These are phyloP conservation scores for Penicillium sp. DNA, from an alignment of 2,329 filamentous ascomycete genomes.

Conservation along the genomic window DNA sequence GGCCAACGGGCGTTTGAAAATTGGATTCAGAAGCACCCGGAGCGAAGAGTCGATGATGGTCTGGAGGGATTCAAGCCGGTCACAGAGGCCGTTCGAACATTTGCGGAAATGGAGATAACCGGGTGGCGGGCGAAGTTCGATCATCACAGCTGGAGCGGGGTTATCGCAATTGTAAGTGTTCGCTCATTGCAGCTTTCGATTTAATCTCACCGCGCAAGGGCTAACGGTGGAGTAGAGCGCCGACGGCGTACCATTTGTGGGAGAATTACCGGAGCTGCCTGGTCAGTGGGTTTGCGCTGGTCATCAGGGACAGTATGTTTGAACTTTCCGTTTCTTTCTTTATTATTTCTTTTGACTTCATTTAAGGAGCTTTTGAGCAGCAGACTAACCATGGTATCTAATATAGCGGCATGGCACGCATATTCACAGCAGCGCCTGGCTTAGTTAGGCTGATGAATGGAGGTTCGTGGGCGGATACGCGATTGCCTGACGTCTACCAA, in stretches of 20 bases:
- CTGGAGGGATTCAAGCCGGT: neutral
- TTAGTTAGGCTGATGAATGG: conserved; percentile 6
- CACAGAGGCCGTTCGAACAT: neutral
- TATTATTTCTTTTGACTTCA: neutral
- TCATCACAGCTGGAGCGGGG: conserved; percentile 4
- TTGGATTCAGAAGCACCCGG: conserved; percentile 5
- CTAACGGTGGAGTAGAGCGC: conserved; percentile 4
- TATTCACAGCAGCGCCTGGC: conserved; percentile 10
- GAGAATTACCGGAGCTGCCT: neutral
- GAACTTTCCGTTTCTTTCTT: neutral
- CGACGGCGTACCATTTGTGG: conserved; percentile 8
- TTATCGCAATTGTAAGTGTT: neutral
- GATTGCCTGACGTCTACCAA: conserved; percentile 2
- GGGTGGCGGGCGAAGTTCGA: conserved; percentile 1
- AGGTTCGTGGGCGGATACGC: conserved; percentile 2
- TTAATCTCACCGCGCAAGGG: neutral
- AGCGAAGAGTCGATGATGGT: conserved; percentile 1
- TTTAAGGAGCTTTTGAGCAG: neutral
- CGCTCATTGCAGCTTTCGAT: no score
- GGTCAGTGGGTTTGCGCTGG: conserved; percentile 16
- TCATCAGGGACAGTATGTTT: conserved; percentile 12
- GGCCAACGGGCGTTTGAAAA: neutral
- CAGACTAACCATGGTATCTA: neutral
- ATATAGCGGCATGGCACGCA: conserved; percentile 9
- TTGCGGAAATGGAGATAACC: neutral